A percentile compares a stretch with the other conserved stretches of the same genome.
Evolutionary conservation across 148 eudicot species (phyloP).

Genomic region (Rhododendron ovatum): DNA sequence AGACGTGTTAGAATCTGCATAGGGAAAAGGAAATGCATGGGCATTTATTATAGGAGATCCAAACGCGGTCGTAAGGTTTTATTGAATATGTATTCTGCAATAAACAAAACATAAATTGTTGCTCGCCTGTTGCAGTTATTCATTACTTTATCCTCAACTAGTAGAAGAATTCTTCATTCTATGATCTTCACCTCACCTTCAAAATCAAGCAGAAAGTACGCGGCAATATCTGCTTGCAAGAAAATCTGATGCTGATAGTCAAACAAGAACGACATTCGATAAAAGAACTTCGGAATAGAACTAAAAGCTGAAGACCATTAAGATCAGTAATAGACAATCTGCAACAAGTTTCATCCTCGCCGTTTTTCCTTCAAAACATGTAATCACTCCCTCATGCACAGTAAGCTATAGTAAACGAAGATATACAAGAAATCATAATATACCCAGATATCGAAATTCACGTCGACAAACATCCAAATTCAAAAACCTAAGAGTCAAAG

Average conservation of each 20-base stretch:
- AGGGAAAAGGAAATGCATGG: background rate
- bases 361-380: background rate
- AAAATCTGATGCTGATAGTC: background rate
- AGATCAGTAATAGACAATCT: background rate
- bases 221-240: background rate
- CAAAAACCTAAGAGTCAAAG: background rate
- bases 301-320: background rate
- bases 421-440: slow-evolving; percentile 12
- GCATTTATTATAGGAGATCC: background rate
- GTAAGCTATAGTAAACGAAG: slow-evolving; percentile 1
- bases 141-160: background rate
- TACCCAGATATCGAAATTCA: background rate
- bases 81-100: background rate
- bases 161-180: too few species aligned
- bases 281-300: background rate
- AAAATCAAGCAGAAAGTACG: background rate
- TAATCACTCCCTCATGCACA: slow-evolving; percentile 6
- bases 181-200: background rate
- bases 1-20: background rate
- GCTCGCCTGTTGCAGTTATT: background rate
- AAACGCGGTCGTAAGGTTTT: background rate
- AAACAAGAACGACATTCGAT: background rate
- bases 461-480: background rate
- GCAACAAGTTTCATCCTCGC: background rate
- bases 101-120: background rate